These are phyloP conservation scores for Neurospora sp. DNA, from an alignment of 2,329 filamentous ascomycete species.

Conservation along the genomic window DNA sequence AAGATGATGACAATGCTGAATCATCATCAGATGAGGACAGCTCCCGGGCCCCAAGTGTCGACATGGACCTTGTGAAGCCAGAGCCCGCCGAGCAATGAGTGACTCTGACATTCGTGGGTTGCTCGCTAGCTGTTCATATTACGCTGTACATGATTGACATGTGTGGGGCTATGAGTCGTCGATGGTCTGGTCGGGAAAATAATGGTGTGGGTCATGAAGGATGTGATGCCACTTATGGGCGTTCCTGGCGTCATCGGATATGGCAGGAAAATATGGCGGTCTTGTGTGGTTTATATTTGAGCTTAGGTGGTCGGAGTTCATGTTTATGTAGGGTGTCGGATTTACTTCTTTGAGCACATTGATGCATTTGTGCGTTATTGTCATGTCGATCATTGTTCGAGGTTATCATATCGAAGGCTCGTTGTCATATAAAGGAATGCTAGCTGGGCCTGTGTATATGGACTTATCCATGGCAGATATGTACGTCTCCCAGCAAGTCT, in stretches of 20 bases:
- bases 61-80: neutral
- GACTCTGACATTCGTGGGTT: neutral
- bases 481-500: neutral
- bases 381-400: neutral
- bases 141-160: neutral
- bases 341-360: neutral
- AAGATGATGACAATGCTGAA: neutral
- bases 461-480: neutral
- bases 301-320: neutral
- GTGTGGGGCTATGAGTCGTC: neutral
- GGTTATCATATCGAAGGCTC: neutral
- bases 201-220: neutral
- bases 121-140: neutral
- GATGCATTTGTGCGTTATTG: neutral
- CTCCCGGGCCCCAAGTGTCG: neutral
- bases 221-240: neutral
- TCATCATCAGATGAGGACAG: neutral
- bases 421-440: neutral
- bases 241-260: neutral
- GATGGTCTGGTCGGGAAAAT: neutral
- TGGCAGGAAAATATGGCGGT: neutral
- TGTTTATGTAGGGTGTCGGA: neutral
- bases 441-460: neutral
- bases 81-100: neutral
- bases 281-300: neutral